A percentile compares a stretch with the other conserved stretches of the same genome.
Conservation (phyloP, 2,329 filamentous ascomycete species). For the Alternaria infectoria region DNA sequence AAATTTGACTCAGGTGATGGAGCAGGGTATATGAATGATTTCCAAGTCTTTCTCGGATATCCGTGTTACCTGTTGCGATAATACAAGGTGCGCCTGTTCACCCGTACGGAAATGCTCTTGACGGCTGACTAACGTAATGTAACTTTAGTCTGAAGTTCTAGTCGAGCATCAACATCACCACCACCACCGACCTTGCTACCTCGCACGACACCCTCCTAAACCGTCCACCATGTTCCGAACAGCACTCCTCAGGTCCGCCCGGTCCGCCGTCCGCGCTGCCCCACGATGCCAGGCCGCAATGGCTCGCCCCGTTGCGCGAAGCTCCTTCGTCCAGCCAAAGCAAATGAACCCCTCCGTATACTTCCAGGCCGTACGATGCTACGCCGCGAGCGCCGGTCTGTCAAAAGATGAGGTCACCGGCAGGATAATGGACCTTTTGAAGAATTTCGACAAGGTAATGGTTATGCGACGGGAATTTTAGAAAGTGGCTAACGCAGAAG, state of each 20-base stretch:
- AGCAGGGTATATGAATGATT: background rate
- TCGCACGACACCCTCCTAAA: conserved; percentile 24
- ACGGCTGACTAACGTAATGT: conserved; percentile 23
- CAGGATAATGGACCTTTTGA: conserved; percentile 88
- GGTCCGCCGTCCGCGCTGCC: conserved; percentile 54
- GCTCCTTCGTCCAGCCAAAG: conserved; percentile 67
- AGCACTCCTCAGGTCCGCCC: conserved; percentile 79
- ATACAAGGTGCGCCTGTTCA: conserved; percentile 1
- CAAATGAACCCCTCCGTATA: conserved; percentile 67
- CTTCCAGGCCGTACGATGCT: conserved; percentile 77
- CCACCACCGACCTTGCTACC: conserved; percentile 33
- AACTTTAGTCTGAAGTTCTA: conserved; percentile 26
- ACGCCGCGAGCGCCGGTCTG: conserved; percentile 81
- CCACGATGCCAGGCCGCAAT: conserved; percentile 54
- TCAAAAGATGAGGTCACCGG: conserved; percentile 86
- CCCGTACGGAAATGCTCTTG: conserved; percentile 3
- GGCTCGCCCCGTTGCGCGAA: conserved; percentile 66
- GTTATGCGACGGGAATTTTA: conserved; percentile 23
- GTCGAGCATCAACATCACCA: conserved; percentile 34
- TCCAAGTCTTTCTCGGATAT: background rate
- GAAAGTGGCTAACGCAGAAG: conserved; percentile 33
- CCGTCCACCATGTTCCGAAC: conserved; percentile 82
- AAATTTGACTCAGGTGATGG: background rate
- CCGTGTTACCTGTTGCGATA: background rate
- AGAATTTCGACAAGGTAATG: conserved; percentile 95